Evolutionary conservation across 2,329 filamentous ascomycete species (phyloP), one percentile per base, ranked within the genome.

Genomic region (Chrysoporthe deuterocubensis): DNA sequence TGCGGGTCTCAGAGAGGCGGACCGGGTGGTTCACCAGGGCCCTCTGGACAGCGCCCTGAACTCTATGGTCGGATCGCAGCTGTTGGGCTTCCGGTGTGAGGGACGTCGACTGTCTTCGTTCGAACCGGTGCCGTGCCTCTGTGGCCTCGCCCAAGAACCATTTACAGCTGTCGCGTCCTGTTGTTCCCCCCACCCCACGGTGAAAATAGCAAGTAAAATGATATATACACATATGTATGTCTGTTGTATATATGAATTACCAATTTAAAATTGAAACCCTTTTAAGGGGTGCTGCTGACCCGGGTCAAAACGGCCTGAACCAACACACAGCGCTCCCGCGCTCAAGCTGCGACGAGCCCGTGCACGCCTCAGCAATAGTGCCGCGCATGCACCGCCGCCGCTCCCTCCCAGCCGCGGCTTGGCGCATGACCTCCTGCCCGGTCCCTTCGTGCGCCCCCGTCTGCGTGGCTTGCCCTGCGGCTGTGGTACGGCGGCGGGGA

Each of bases 401-500:
- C 43, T 2, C 26, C 26, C 54, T 52, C 18, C 44, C 66, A 26
- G 13, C 26, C 40, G 54, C 26, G 4, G 26, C 26, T 14, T 57
- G 54, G 54, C 16, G 32, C 26, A 57, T 32, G 18, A 37, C 5
- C 7, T 26, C 26, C 26, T 16, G 32, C 37, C 61, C 34, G 48
- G 7, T 44, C 61, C 40, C 48, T 37, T 34, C 50, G 37, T 56
- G 48, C 34, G 26, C 34, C 43, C 21, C 34, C 21, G 6, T 37
- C 43, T 21, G 26, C 16, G 18, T 11, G 26, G 6, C 40, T 37
- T 26, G 48, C 16, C 37, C 60, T 42, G 21, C 60, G 44, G 11
- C 48, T 46, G 34, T 26, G 37, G 42, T 46, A 56, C 46, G 50
- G 21, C 46, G 57, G 50, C 52, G 50, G 65, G 11, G 62, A 50